Evolutionary conservation across 2,329 filamentous ascomycete genomes (phyloP).

Genomic region (Claviceps citrina): DNA sequence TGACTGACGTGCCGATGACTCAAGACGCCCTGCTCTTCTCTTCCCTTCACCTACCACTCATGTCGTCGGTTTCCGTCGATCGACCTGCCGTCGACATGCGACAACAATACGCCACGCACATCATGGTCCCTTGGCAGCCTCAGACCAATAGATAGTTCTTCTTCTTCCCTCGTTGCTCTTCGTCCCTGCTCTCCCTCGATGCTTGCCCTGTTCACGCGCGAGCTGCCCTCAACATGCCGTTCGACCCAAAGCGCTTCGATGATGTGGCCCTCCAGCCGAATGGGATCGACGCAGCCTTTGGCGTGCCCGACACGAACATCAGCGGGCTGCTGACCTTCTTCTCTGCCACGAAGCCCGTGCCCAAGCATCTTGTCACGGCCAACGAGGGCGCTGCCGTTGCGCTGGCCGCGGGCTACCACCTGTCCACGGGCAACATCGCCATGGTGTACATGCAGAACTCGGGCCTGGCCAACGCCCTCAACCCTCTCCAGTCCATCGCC

Average conservation of each 20-base stretch:
- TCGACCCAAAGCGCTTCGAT: slow-evolving; percentile 1
- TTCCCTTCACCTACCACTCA: too few species aligned
- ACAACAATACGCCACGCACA: too few species aligned
- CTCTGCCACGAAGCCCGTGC: neutral
- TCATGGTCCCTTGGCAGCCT: too few species aligned
- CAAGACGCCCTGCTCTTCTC: too few species aligned
- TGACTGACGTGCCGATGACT: too few species aligned
- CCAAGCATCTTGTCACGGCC: slow-evolving; percentile 2
- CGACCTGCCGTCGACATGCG: too few species aligned
- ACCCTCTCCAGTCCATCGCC: slow-evolving; percentile 1
- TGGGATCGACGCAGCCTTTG: slow-evolving; percentile 1
- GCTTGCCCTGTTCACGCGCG: neutral
- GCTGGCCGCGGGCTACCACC: slow-evolving; percentile 2
- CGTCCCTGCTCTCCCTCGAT: neutral
- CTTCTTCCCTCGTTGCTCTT: too few species aligned
- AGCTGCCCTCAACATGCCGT: neutral
- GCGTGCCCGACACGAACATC: slow-evolving; percentile 3
- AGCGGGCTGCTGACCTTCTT: slow-evolving; percentile 2
- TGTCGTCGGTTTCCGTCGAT: too few species aligned
- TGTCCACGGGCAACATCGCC: slow-evolving; percentile 1
- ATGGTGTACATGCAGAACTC: slow-evolving; percentile 5
- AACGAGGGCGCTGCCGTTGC: slow-evolving; percentile 4
- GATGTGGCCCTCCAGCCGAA: slow-evolving; percentile 1
- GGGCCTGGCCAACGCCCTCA: slow-evolving; percentile 1
- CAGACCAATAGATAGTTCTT: too few species aligned